Evolutionary conservation across 2,329 filamentous ascomycete species (phyloP).

Genomic region (Meredithiella fracta): DNA sequence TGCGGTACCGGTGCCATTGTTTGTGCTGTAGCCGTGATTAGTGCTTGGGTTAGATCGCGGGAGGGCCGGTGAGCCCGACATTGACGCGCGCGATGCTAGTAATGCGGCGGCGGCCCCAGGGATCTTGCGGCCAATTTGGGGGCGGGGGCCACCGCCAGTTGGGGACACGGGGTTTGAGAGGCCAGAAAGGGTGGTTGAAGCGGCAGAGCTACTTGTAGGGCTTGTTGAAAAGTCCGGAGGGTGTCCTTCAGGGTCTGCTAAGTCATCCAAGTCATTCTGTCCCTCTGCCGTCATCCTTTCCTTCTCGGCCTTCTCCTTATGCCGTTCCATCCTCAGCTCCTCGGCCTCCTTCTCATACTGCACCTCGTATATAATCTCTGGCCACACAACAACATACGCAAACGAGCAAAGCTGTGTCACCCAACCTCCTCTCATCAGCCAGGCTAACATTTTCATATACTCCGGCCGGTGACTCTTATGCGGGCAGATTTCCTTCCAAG

Average conservation of each 20-base stretch:
- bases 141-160: slow-evolving; percentile 5
- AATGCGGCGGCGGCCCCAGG: slow-evolving; percentile 16
- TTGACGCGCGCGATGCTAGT: slow-evolving; percentile 11
- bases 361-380: slow-evolving; percentile 68
- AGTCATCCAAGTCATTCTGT: slow-evolving; percentile 16
- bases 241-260: neutral
- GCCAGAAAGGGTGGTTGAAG: neutral
- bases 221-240: neutral
- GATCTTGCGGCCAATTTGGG: slow-evolving; percentile 14
- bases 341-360: slow-evolving; percentile 54
- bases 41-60: slow-evolving; percentile 10
- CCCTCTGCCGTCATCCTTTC: slow-evolving; percentile 5
- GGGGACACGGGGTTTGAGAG: slow-evolving; percentile 2
- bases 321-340: slow-evolving; percentile 28
- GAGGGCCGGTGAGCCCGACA: slow-evolving; percentile 10
- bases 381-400: slow-evolving; percentile 70
- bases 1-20: neutral
- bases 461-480: slow-evolving; percentile 60
- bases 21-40: slow-evolving; percentile 11
- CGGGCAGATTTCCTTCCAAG: slow-evolving; percentile 71
- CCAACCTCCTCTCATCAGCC: slow-evolving; percentile 84
- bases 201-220: neutral
- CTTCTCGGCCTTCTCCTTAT: neutral
- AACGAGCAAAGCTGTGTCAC: slow-evolving; percentile 87
- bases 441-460: slow-evolving; percentile 83